phyloP scores from a whole-genome alignment of 164 flowering plant genomes.

The Nymphaea colorata region DNA sequence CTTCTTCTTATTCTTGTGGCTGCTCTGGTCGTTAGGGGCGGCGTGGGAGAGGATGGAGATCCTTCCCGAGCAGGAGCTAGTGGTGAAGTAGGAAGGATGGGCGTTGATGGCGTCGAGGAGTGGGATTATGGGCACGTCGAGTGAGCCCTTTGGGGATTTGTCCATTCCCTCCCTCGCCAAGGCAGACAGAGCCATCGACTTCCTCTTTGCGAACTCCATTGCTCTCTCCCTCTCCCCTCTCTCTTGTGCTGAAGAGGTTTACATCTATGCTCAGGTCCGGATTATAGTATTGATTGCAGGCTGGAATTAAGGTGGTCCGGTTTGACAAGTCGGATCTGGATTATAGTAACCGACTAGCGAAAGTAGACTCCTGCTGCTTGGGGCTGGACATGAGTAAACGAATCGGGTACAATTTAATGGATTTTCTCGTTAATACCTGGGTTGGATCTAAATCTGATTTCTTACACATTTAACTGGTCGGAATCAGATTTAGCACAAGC shows the following conservation, averaged over 20 bases:
- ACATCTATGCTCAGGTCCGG: no score
- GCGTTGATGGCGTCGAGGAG: slow-evolving; percentile 50
- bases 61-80: slow-evolving; percentile 95
- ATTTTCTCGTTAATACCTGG: no score
- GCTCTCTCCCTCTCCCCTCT: slow-evolving; percentile 1
- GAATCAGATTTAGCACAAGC: no score
- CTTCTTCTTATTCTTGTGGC: slow-evolving; percentile 24
- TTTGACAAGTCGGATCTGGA: no score
- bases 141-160: slow-evolving; percentile 74
- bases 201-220: slow-evolving; percentile 82
- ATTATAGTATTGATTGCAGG: no score
- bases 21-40: slow-evolving; percentile 13
- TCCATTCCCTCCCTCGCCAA: slow-evolving; percentile 32
- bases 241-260: neutral
- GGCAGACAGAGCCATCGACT: slow-evolving; percentile 34
- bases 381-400: no score
- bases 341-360: no score
- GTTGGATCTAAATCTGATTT: no score
- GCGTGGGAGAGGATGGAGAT: slow-evolving; percentile 81
- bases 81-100: slow-evolving; percentile 75
- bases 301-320: no score
- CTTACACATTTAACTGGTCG: no score
- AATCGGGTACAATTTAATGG: no score
- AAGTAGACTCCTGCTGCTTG: no score
- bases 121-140: slow-evolving; percentile 68